A percentile compares a stretch with the other conserved stretches of the same genome.
Conservation (phyloP, 345 rosid genomes). For the Camelina laxa region DNA sequence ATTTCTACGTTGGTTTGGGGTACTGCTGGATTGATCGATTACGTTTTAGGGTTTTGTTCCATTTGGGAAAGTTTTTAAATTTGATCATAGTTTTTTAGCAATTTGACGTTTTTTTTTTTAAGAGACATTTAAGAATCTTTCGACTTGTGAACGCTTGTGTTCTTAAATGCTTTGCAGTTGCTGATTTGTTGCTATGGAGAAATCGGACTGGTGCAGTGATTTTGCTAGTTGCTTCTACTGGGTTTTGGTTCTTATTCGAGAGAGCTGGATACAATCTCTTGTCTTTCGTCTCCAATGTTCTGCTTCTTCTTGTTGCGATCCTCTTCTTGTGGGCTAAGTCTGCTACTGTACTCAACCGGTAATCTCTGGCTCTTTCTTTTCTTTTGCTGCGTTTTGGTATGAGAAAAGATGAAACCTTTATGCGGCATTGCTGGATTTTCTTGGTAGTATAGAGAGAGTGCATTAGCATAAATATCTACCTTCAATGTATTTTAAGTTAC, state of each 20-base stretch:
- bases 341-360: constrained; percentile 95
- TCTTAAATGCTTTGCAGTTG: constrained; percentile 51
- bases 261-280: constrained; percentile 76
- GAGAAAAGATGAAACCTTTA: neutral
- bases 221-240: constrained; percentile 59
- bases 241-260: constrained; percentile 78
- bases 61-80: neutral
- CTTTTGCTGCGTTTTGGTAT: neutral
- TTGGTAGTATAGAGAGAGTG: constrained; percentile 1
- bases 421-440: neutral
- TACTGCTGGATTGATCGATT: constrained; percentile 5
- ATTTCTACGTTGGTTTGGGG: constrained; percentile 4
- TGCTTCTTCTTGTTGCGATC: constrained; percentile 70
- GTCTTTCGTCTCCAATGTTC: constrained; percentile 74
- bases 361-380: neutral
- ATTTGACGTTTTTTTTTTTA: neutral
- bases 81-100: neutral
- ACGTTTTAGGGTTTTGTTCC: neutral
- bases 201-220: constrained; percentile 56
- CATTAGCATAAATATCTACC: neutral
- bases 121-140: constrained; percentile 1
- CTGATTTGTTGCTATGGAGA: constrained; percentile 87
- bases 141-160: neutral
- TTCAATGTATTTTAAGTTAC: neutral
- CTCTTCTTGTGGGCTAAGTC: constrained; percentile 99